These are phyloP conservation scores for Candida argentea DNA, from an alignment of 805 yeast genomes.

Conservation along the genomic window DNA sequence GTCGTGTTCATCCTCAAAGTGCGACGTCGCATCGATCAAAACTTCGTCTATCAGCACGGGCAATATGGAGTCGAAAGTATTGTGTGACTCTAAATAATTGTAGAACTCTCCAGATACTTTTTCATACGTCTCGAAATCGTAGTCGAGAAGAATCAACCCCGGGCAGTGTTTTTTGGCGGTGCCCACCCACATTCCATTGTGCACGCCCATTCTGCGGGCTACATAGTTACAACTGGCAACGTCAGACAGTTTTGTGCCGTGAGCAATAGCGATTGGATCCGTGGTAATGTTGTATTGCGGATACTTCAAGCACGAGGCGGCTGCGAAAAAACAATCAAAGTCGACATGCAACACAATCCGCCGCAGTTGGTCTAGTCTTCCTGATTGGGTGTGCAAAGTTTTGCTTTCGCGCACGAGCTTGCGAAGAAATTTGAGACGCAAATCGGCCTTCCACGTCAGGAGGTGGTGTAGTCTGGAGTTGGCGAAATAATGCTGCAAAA, in stretches of 20 bases:
- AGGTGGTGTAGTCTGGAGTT: conserved; percentile 83
- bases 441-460: conserved; percentile 75
- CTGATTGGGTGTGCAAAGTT: neutral
- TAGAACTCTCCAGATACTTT: conserved; percentile 55
- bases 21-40: conserved; percentile 49
- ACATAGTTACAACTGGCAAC: conserved; percentile 87
- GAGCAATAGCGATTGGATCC: conserved; percentile 54
- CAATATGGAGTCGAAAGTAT: conserved; percentile 39
- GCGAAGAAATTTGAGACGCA: conserved; percentile 50
- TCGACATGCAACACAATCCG: conserved; percentile 66
- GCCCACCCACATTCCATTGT: conserved; percentile 85
- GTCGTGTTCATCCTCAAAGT: conserved; percentile 8
- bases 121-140: conserved; percentile 70
- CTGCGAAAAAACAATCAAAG: conserved; percentile 89
- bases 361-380: neutral
- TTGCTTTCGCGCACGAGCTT: conserved; percentile 26
- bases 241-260: conserved; percentile 58
- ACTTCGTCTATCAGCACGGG: conserved; percentile 95
- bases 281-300: conserved; percentile 42
- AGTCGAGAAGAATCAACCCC: conserved; percentile 48
- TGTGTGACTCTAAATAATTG: conserved; percentile 37
- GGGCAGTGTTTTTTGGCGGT: conserved; percentile 62
- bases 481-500: conserved; percentile 59
- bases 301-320: conserved; percentile 58
- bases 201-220: conserved; percentile 70